These are phyloP conservation scores for Fragaria nilgerrensis DNA, from an alignment of 306 rosid species.

Conservation along the genomic window DNA sequence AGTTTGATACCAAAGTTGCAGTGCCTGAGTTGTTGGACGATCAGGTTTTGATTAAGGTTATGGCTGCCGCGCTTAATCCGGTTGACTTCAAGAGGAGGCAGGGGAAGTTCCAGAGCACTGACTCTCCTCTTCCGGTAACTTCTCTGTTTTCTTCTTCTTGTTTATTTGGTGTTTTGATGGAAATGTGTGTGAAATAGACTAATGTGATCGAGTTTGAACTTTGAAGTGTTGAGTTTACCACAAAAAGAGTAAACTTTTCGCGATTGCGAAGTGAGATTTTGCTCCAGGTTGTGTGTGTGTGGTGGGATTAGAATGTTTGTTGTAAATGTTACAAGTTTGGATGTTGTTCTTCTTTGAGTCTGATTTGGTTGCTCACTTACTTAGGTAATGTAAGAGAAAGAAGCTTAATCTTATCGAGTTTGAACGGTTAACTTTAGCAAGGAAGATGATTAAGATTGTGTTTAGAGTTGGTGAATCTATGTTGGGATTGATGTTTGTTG, in stretches of 20 bases:
- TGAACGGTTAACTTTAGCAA: neutral
- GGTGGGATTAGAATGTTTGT: neutral
- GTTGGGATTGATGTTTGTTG: neutral
- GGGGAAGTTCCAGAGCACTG: conserved; percentile 86
- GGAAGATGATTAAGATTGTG: neutral
- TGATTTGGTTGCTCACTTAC: conserved; percentile 2
- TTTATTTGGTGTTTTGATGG: neutral
- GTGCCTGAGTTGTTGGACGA: conserved; percentile 82
- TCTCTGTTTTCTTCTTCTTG: neutral
- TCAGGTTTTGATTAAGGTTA: conserved; percentile 69
- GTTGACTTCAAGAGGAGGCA: conserved; percentile 83
- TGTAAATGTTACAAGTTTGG: neutral
- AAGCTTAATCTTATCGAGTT: neutral
- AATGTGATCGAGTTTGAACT: neutral
- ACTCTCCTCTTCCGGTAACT: conserved; percentile 87
- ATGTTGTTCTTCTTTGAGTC: neutral
- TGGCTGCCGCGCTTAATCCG: conserved; percentile 90
- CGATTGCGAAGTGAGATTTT: neutral
- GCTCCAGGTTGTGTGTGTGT: neutral
- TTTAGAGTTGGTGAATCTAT: neutral
- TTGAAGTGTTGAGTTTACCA: neutral
- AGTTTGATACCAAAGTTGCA: conserved; percentile 49
- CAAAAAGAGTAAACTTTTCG: no score
- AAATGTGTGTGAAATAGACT: neutral
- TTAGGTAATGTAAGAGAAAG: conserved; percentile 5